A percentile compares a stretch with the other conserved stretches of the same genome.
Conservation (phyloP, 306 rosid species). For the Dryas drummondii region DNA sequence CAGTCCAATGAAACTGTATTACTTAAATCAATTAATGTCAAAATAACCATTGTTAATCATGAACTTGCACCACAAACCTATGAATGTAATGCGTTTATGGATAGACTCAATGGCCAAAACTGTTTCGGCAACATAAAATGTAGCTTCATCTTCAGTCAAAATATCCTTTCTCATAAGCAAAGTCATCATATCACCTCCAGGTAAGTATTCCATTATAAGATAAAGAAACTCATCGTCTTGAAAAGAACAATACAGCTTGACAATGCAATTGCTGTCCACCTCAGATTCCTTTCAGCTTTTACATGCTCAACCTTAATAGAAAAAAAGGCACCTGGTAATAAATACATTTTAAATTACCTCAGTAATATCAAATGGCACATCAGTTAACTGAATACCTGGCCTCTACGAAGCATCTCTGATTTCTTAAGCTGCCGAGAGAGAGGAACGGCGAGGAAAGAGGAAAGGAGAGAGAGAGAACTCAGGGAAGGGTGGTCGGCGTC, state of each 20-base stretch:
- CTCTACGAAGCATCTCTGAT: constrained; percentile 96
- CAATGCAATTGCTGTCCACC: constrained; percentile 95
- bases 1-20: background rate
- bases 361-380: constrained; percentile 27
- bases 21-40: constrained; percentile 1
- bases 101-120: constrained; percentile 93
- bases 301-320: constrained; percentile 84
- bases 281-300: constrained; percentile 94
- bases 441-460: no score
- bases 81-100: constrained; percentile 91
- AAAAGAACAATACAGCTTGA: constrained; percentile 88
- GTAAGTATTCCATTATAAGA: constrained; percentile 97
- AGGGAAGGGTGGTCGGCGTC: no score
- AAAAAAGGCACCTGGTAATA: constrained; percentile 16
- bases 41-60: background rate
- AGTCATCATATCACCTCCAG: constrained; percentile 99
- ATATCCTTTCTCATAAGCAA: constrained; percentile 96
- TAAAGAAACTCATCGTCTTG: constrained; percentile 89
- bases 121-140: constrained; percentile 91
- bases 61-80: constrained; percentile 48
- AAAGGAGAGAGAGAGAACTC: no score
- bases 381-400: constrained; percentile 65
- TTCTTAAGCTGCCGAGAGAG: constrained; percentile 84
- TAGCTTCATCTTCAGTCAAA: constrained; percentile 88
- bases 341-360: constrained; percentile 13